phyloP scores from a whole-genome alignment of 495 filamentous ascomycete species.

The Copromyces sp. region DNA sequence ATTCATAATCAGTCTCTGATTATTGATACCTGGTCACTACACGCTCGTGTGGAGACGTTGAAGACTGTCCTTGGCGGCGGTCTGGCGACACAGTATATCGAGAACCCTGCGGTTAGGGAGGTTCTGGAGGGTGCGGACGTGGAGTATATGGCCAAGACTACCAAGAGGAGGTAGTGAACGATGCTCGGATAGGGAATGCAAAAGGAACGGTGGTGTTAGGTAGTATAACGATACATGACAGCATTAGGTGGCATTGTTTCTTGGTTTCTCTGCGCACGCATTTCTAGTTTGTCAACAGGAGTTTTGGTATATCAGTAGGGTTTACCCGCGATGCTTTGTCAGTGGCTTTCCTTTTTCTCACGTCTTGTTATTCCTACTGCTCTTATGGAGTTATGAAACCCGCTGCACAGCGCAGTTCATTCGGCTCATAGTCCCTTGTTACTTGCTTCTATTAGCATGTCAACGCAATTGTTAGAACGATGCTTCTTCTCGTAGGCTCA shows the following conservation, averaged over 20 bases:
- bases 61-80: conserved; percentile 71
- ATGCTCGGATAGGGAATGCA: not conserved
- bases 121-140: conserved; percentile 40
- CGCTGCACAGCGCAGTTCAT: no score
- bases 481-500: no score
- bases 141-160: conserved; percentile 14
- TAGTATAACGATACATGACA: not conserved
- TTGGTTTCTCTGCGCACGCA: not conserved
- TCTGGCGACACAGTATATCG: conserved; percentile 68
- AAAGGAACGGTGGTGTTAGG: not conserved
- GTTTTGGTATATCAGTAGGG: not conserved
- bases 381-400: not conserved
- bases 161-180: not conserved
- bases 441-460: no score
- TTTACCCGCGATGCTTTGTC: not conserved
- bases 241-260: not conserved
- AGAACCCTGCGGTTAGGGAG: conserved; percentile 70
- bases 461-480: no score
- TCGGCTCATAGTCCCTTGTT: no score
- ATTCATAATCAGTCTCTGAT: conserved; percentile 64
- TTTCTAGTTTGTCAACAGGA: not conserved
- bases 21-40: conserved; percentile 88
- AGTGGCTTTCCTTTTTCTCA: not conserved
- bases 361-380: not conserved
- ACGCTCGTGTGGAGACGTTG: conserved; percentile 64